Conservation (phyloP, 495 filamentous ascomycete species). For the Penicillium daleae region DNA sequence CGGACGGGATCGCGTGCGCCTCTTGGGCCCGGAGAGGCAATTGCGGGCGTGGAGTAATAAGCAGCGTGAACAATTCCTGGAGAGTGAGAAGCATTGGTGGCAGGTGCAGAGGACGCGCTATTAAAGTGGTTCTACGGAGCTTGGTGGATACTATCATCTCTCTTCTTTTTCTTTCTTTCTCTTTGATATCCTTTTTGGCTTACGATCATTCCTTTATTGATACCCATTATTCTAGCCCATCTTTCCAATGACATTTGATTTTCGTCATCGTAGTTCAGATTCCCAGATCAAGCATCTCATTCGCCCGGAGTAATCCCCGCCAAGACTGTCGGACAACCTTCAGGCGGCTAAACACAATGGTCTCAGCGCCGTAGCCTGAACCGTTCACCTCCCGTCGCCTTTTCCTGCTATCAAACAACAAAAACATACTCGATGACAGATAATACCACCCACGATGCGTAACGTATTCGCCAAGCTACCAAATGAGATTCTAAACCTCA, state of each 20-base stretch:
- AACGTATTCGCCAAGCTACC: background rate
- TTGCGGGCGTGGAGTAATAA: slow-evolving; percentile 19
- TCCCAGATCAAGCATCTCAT: background rate
- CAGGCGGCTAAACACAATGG: background rate
- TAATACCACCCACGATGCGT: background rate
- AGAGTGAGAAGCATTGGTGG: slow-evolving; percentile 24
- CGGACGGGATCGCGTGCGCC: slow-evolving; percentile 21
- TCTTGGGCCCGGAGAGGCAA: slow-evolving; percentile 28
- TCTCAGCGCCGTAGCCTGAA: background rate
- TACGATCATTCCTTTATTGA: slow-evolving; percentile 5
- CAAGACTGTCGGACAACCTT: background rate
- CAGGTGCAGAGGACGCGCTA: background rate
- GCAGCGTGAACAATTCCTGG: slow-evolving; percentile 17
- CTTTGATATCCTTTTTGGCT: background rate
- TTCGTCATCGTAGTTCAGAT: background rate
- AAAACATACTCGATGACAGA: background rate
- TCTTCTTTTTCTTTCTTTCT: background rate
- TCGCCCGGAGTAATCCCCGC: background rate
- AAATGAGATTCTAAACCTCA: background rate
- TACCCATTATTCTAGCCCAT: slow-evolving; percentile 6
- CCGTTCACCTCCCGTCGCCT: background rate
- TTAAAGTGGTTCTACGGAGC: slow-evolving; percentile 8
- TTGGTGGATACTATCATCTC: background rate
- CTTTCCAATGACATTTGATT: background rate
- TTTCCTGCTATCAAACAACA: background rate